Evolutionary conservation across 257 asterid genomes (phyloP).

Genomic region (Solanum pennellii): DNA sequence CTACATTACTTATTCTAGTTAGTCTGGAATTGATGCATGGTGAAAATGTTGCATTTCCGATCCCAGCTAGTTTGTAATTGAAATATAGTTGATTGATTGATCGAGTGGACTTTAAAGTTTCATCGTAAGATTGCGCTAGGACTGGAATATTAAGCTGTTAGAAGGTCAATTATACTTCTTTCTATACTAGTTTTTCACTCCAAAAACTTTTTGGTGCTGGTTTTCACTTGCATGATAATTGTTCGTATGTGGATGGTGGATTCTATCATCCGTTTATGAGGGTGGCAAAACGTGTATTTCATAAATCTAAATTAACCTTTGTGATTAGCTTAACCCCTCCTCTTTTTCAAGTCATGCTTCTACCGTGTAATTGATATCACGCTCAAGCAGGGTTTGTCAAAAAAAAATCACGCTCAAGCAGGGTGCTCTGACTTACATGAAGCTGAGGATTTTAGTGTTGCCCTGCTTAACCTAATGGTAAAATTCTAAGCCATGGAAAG

Average conservation of each 20-base stretch:
- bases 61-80: neutral
- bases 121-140: neutral
- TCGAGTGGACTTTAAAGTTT: neutral
- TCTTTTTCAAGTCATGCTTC: neutral
- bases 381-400: neutral
- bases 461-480: neutral
- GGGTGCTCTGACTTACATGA: neutral
- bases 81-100: neutral
- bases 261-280: neutral
- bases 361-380: neutral
- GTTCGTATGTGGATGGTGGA: neutral
- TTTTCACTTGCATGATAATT: neutral
- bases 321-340: neutral
- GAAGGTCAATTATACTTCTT: neutral
- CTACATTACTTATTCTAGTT: neutral
- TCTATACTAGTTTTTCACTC: neutral
- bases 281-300: neutral
- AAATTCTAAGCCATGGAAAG: neutral
- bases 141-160: neutral
- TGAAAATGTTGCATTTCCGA: neutral
- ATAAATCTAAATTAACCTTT: neutral
- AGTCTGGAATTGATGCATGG: neutral
- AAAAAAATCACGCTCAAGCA: neutral
- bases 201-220: neutral
- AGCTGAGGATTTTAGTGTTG: neutral